These are phyloP conservation scores for Aspergillus coremiiformis DNA, from an alignment of 495 filamentous ascomycete species.

Conservation along the genomic window DNA sequence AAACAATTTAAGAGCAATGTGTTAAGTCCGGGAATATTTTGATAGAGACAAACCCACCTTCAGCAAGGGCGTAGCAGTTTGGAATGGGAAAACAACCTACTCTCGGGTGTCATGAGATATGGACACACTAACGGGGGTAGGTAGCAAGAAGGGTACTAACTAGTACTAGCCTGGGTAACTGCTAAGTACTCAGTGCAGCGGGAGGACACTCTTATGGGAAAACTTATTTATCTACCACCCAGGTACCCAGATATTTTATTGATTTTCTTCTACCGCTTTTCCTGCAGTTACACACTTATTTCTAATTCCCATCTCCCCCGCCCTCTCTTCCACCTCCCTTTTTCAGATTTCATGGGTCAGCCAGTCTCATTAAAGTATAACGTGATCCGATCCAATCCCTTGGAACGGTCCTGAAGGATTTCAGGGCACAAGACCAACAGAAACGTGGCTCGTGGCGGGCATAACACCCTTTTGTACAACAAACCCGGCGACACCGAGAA, in stretches of 20 bases:
- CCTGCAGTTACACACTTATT: neutral
- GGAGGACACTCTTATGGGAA: neutral
- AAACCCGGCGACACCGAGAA: constrained; percentile 1
- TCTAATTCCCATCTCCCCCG: no score
- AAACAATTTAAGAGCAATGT: neutral
- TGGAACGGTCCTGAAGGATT: constrained; percentile 1
- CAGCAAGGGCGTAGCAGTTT: neutral
- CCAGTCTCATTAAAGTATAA: constrained; percentile 1
- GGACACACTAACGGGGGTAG: neutral
- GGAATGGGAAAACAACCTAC: neutral
- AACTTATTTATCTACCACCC: neutral
- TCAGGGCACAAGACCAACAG: neutral
- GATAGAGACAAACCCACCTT: no score
- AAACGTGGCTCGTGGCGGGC: constrained; percentile 3
- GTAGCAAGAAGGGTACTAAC: neutral
- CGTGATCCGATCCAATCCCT: constrained; percentile 1
- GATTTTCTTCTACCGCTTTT: neutral
- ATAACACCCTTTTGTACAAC: neutral
- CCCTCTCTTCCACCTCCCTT: no score
- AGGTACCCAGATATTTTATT: neutral
- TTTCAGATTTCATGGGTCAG: neutral
- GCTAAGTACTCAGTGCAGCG: neutral
- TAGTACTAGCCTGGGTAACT: no score
- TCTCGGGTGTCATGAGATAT: neutral
- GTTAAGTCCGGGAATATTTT: no score